These are phyloP conservation scores for Gymnopilus dilepis DNA, from an alignment of 768 basidiomycete genomes.

Conservation along the genomic window DNA sequence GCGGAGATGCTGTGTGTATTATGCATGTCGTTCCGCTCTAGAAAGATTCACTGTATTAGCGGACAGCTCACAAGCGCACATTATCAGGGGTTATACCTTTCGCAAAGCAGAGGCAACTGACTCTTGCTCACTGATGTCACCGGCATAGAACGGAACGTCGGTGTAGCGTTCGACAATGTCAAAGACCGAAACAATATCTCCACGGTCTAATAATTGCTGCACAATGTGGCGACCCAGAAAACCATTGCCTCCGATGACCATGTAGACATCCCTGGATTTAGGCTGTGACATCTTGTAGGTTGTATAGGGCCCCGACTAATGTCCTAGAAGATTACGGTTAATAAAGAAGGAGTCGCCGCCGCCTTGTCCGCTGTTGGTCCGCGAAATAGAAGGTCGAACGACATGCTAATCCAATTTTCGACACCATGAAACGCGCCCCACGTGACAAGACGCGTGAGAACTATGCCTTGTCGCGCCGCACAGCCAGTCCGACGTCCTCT, in stretches of 20 bases:
- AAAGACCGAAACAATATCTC: constrained; percentile 82
- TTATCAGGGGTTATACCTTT: constrained; percentile 56
- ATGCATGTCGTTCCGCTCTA: constrained; percentile 88
- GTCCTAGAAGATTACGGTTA: not conserved
- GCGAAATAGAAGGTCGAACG: constrained; percentile 26
- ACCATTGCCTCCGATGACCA: constrained; percentile 94
- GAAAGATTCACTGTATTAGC: constrained; percentile 3
- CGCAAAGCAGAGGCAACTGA: constrained; percentile 74
- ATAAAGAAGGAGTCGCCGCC: not conserved
- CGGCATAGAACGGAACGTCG: constrained; percentile 87
- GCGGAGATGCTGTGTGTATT: constrained; percentile 93
- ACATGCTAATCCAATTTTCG: constrained; percentile 27
- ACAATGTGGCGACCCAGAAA: constrained; percentile 94
- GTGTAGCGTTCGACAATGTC: constrained; percentile 93
- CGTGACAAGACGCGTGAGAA: constrained; percentile 36
- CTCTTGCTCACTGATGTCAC: constrained; percentile 82
- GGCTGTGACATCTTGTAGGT: constrained; percentile 27
- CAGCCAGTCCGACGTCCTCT: constrained; percentile 12
- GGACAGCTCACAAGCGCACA: not conserved
- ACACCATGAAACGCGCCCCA: constrained; percentile 40
- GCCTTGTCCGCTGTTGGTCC: not conserved
- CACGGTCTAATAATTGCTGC: constrained; percentile 78
- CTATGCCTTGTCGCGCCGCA: constrained; percentile 22
- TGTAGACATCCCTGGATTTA: constrained; percentile 67
- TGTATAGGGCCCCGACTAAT: not conserved